These are phyloP conservation scores for Glycine latifolia DNA, from an alignment of 306 rosid genomes.

Conservation along the genomic window DNA sequence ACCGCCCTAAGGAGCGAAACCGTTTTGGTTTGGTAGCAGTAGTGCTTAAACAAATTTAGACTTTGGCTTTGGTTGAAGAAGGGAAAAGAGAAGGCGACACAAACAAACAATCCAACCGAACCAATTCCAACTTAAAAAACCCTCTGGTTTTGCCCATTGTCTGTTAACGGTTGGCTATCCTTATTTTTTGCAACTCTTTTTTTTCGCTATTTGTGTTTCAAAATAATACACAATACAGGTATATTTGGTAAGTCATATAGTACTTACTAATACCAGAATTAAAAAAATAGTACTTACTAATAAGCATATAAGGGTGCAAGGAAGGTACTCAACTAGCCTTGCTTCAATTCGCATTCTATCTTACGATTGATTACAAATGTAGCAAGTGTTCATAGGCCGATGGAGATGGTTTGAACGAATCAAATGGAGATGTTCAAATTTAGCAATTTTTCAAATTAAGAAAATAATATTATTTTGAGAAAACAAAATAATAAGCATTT, in stretches of 20 bases:
- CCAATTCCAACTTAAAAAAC: background rate
- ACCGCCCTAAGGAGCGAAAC: slow-evolving; percentile 54
- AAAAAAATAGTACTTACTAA: too few relatives aligned
- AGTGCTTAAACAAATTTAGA: too few relatives aligned
- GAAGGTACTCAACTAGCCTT: too few relatives aligned
- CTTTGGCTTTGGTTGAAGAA: background rate
- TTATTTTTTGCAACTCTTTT: background rate
- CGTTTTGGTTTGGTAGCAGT: background rate
- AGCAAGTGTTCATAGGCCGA: too few relatives aligned
- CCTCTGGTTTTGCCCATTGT: slow-evolving; percentile 10
- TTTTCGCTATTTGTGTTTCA: too few relatives aligned
- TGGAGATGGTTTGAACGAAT: background rate
- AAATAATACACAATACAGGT: too few relatives aligned
- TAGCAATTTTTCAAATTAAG: background rate
- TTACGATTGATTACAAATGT: background rate
- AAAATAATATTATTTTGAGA: too few relatives aligned
- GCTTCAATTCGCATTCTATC: background rate
- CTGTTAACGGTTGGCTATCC: slow-evolving; percentile 34
- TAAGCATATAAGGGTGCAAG: too few relatives aligned
- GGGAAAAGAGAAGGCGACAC: background rate
- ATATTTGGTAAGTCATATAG: too few relatives aligned
- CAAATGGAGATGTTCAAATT: background rate
- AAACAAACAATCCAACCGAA: background rate
- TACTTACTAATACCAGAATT: too few relatives aligned
- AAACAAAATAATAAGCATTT: background rate